Percentiles rank a stretch among this genome's conserved stretches.
Conservation (phyloP, 148 eudicot species). For the Gaultheria prostrata region DNA sequence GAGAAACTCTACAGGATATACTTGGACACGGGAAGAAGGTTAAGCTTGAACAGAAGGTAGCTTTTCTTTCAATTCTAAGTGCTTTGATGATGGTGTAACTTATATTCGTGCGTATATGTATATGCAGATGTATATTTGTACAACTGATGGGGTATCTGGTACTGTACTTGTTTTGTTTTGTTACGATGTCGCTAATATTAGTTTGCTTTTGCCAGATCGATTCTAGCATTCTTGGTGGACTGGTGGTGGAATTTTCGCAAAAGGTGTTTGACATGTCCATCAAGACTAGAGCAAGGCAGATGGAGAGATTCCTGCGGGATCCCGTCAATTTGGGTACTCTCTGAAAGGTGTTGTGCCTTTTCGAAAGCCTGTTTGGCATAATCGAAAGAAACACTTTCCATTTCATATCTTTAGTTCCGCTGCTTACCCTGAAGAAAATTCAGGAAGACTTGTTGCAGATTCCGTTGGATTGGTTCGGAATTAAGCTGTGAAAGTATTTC, state of each 20-base stretch:
- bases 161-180: background rate
- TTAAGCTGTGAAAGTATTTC: background rate
- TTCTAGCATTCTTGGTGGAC: conserved; percentile 79
- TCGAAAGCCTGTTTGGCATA: background rate
- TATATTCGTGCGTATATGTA: background rate
- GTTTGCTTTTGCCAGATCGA: conserved; percentile 46
- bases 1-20: conserved; percentile 78
- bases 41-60: conserved; percentile 77
- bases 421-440: no score
- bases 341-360: conserved; percentile 12
- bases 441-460: background rate
- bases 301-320: conserved; percentile 84
- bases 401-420: background rate
- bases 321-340: conserved; percentile 38
- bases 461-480: background rate
- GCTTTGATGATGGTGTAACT: background rate
- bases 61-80: background rate
- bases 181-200: background rate
- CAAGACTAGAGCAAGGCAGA: conserved; percentile 81
- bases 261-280: conserved; percentile 90
- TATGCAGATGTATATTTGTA: background rate
- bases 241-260: conserved; percentile 71
- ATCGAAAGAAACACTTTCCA: background rate
- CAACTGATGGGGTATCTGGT: background rate
- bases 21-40: conserved; percentile 80